Conservation (phyloP, 768 basidiomycete species). For the Hypsizygus marmoreus region DNA sequence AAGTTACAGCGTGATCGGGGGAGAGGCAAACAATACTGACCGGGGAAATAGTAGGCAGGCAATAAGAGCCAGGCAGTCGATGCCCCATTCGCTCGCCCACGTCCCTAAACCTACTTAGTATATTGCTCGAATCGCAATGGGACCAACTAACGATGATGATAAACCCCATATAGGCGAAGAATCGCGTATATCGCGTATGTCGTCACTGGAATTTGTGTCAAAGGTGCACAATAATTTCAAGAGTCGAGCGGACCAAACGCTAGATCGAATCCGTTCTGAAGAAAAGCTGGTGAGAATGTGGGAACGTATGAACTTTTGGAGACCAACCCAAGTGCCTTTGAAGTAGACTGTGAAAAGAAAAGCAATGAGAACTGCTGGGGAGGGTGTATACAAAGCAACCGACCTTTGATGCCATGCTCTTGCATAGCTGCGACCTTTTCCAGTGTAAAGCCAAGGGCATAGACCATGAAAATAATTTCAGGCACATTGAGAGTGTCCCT, state of each 20-base stretch:
- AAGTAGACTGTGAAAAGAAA: conserved; percentile 60
- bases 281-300: conserved; percentile 7
- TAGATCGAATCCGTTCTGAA: conserved; percentile 88
- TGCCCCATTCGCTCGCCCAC: conserved; percentile 74
- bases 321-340: conserved; percentile 78
- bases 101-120: conserved; percentile 42
- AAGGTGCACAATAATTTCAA: conserved; percentile 1
- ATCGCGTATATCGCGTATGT: conserved; percentile 74
- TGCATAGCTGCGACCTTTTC: conserved; percentile 96
- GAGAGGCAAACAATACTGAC: conserved; percentile 31
- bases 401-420: conserved; percentile 91
- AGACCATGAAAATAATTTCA: conserved; percentile 79
- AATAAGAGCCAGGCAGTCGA: conserved; percentile 85
- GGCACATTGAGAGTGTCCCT: conserved; percentile 59
- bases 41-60: conserved; percentile 91
- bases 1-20: conserved; percentile 3
- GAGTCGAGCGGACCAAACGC: conserved; percentile 67
- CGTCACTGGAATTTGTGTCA: conserved; percentile 51
- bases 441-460: conserved; percentile 80
- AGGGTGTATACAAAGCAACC: conserved; percentile 6
- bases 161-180: conserved; percentile 81
- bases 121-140: not conserved
- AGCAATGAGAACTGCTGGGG: not conserved
- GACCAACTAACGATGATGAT: conserved; percentile 53
- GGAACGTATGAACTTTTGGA: not conserved